Evolutionary conservation across 768 basidiomycete species (phyloP).

Genomic region (Pisolithus orientalis): DNA sequence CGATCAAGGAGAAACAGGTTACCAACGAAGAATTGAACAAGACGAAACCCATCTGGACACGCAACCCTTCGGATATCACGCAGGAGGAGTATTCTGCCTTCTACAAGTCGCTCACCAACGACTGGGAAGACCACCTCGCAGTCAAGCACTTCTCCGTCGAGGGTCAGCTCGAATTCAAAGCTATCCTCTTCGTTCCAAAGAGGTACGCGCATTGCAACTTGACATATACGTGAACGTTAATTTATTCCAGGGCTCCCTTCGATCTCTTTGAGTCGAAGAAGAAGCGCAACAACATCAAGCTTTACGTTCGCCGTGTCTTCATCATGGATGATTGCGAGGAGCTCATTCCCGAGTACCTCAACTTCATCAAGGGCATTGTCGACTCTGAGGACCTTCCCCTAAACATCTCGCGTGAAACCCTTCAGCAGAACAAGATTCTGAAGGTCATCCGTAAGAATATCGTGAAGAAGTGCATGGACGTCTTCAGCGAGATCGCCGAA

Average conservation of each 20-base stretch:
- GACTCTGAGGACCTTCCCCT: constrained; percentile 99
- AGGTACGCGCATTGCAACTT: constrained; percentile 45
- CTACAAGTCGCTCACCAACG: constrained; percentile 99
- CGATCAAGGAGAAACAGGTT: constrained; percentile 80
- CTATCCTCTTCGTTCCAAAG: constrained; percentile 95
- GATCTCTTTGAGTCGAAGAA: constrained; percentile 99
- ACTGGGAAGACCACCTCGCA: constrained; percentile 99
- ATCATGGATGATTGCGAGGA: constrained; percentile 99
- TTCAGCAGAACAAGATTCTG: constrained; percentile 99
- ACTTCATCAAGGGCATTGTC: constrained; percentile 99
- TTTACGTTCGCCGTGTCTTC: constrained; percentile 99
- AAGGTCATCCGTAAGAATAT: constrained; percentile 99
- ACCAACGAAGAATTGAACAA: constrained; percentile 99
- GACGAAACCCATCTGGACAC: constrained; percentile 99
- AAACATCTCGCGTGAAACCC: constrained; percentile 99
- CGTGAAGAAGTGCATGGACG: constrained; percentile 95
- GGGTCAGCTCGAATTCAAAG: constrained; percentile 99
- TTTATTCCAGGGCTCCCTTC: constrained; percentile 74
- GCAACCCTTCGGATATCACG: constrained; percentile 92
- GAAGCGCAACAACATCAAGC: constrained; percentile 99
- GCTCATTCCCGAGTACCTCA: constrained; percentile 98
- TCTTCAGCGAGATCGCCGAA: constrained; percentile 94
- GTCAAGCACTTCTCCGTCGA: constrained; percentile 99
- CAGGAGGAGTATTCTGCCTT: constrained; percentile 90
- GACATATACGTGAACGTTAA: background rate